Conservation (phyloP, 2,329 filamentous ascomycete genomes). For the Cladorrhinum sp. region DNA sequence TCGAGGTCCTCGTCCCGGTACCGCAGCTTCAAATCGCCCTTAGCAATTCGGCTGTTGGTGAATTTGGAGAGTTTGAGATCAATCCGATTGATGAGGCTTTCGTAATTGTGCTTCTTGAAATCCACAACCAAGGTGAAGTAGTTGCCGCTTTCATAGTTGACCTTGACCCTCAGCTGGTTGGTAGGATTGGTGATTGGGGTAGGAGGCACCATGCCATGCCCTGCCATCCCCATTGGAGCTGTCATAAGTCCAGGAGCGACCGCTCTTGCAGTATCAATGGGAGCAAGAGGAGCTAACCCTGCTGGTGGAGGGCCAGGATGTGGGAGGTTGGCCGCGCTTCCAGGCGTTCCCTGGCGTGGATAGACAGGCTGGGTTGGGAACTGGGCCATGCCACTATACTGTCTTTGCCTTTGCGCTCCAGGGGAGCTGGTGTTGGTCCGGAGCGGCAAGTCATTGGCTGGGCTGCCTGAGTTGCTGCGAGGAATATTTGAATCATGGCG, state of each 20-base stretch:
- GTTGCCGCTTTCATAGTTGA: constrained; percentile 80
- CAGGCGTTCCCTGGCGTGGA: constrained; percentile 43
- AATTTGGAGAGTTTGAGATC: constrained; percentile 90
- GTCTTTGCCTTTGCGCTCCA: constrained; percentile 55
- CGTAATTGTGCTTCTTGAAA: constrained; percentile 84
- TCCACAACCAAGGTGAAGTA: constrained; percentile 95
- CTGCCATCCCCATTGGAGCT: constrained; percentile 25
- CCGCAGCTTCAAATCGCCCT: constrained; percentile 78
- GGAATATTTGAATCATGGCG: constrained; percentile 60
- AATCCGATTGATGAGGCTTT: constrained; percentile 89
- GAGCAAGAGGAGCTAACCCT: constrained; percentile 33
- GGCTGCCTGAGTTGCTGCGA: constrained; percentile 79
- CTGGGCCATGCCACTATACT: constrained; percentile 52
- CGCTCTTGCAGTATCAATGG: constrained; percentile 34
- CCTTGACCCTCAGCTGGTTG: constrained; percentile 90
- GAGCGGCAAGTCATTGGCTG: constrained; percentile 64
- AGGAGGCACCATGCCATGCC: constrained; percentile 24
- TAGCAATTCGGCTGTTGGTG: constrained; percentile 78
- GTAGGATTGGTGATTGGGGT: constrained; percentile 53
- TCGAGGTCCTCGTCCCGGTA: constrained; percentile 93
- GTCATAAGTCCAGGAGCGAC: constrained; percentile 40
- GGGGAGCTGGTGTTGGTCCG: constrained; percentile 70
- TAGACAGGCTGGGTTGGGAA: constrained; percentile 56
- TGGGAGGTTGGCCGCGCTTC: constrained; percentile 24
- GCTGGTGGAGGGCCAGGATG: constrained; percentile 35